Base-by-base conservation (phyloP, 164 flowering plant species). In the Dillenia turbinata region DNA sequence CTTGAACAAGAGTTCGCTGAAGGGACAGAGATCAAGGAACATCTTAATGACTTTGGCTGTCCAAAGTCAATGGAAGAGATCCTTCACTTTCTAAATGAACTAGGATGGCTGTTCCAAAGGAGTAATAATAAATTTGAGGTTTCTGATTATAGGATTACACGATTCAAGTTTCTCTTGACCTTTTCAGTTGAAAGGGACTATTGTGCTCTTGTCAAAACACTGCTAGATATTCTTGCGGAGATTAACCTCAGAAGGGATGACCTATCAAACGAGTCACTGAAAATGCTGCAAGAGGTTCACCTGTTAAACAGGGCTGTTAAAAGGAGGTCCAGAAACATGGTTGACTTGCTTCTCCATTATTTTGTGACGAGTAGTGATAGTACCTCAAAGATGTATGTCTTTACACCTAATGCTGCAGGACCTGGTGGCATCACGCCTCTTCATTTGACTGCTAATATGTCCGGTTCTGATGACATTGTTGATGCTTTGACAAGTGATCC, bases 21-120 rank as follows among this genome's bases (percentile, higher is more conserved):
- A 58, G 82, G 70, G 24, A 50, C 57, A 15, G 68, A 73, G 68
- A 49, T 49, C 61, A 57, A 81, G 59, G 81, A 79, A 9, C 74
- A 57, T 9, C 49, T 49, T 50, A 67, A 68, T 50, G 73, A 80
- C 57, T 59, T 62, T 50, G 79, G 67, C 44, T 66, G 59, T 63
- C 83, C 83, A 19, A 75, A 73, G 62, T 80, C 88, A 14, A 81
- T 77, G 79, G 90, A 80, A 56, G 89, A 81, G 69, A 75, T 73
- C n/a, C 59, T 89, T 54, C 85, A 85, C 75, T 92, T 86, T 70
- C 76, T 92, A 60, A 82, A 92, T 73, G 98, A 92, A 69, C 92
- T 92, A 43, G 98, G 98, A 52, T 92, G 98, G 98, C 68, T 92
- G 2, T 88, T 92, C 66, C 98, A 92, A 67, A 75, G 85, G 67